Evolutionary conservation across 2,329 filamentous ascomycete species (phyloP).

Genomic region (Phialophora verrucosa): DNA sequence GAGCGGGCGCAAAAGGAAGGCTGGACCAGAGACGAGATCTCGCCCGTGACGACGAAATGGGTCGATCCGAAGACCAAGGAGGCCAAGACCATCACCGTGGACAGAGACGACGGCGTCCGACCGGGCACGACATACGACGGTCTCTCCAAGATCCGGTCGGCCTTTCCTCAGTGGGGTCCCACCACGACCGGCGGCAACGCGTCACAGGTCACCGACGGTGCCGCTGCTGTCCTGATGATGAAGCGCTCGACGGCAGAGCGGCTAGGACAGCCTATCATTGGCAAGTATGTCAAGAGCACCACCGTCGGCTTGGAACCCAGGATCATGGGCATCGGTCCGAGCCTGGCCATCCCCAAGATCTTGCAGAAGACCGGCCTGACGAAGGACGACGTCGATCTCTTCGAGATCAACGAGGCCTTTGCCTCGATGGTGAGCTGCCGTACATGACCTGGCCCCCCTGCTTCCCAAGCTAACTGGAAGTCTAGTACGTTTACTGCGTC

Average conservation of each 20-base stretch:
- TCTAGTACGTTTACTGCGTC: constrained; percentile 88
- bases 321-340: constrained; percentile 96
- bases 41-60: constrained; percentile 81
- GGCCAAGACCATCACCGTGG: constrained; percentile 79
- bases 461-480: background rate
- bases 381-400: constrained; percentile 93
- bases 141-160: constrained; percentile 83
- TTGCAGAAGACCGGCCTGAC: constrained; percentile 83
- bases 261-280: constrained; percentile 87
- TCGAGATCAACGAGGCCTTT: constrained; percentile 99
- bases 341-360: constrained; percentile 91
- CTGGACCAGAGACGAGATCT: constrained; percentile 92
- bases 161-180: constrained; percentile 82
- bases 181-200: constrained; percentile 96
- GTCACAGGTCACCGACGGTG: constrained; percentile 92
- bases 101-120: constrained; percentile 85
- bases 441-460: background rate
- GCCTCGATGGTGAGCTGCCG: constrained; percentile 65
- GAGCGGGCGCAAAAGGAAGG: constrained; percentile 80
- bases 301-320: constrained; percentile 87
- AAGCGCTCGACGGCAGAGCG: constrained; percentile 86
- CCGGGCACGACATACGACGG: constrained; percentile 84
- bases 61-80: constrained; percentile 90
- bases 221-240: constrained; percentile 94
- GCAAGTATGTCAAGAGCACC: constrained; percentile 91